A percentile compares a stretch with the other conserved stretches of the same genome.
These are phyloP conservation scores for Effrenium voratum DNA, from an alignment of 73 alveolate species.

Conservation along the genomic window DNA sequence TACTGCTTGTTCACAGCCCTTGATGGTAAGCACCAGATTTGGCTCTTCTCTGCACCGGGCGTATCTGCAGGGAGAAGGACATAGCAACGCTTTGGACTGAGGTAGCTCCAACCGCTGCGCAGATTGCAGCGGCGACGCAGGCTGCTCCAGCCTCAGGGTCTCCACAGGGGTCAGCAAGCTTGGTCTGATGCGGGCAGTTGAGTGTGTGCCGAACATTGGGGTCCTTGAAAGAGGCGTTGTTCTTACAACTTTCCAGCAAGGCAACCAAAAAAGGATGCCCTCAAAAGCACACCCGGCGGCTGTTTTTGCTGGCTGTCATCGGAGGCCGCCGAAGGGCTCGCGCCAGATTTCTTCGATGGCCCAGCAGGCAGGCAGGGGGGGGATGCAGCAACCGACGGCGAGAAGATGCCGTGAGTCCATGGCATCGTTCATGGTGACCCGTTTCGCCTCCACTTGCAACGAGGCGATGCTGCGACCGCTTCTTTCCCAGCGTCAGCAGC, in stretches of 20 bases:
- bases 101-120: constrained; percentile 78
- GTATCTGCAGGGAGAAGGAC: too few relatives aligned
- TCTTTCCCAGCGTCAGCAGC: background rate
- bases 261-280: background rate
- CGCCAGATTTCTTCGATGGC: constrained; percentile 32
- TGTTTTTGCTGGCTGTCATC: background rate
- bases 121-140: constrained; percentile 53
- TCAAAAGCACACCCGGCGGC: background rate
- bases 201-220: background rate
- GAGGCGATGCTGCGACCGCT: background rate
- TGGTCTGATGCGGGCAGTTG: background rate
- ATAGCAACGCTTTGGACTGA: background rate
- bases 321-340: constrained; percentile 53
- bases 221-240: background rate
- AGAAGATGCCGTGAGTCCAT: too few relatives aligned
- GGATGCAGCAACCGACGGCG: too few relatives aligned
- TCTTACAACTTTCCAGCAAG: too few relatives aligned
- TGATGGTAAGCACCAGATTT: too few relatives aligned
- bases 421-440: too few relatives aligned
- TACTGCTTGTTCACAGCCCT: too few relatives aligned
- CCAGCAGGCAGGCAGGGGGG: too few relatives aligned
- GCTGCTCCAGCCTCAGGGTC: background rate
- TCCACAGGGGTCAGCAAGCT: background rate
- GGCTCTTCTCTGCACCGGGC: too few relatives aligned
- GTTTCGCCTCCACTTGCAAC: too few relatives aligned